Percentiles rank a stretch among this genome's conserved stretches.
These are phyloP conservation scores for Eucalyptus globulus DNA, from an alignment of 345 rosid genomes.

Conservation along the genomic window DNA sequence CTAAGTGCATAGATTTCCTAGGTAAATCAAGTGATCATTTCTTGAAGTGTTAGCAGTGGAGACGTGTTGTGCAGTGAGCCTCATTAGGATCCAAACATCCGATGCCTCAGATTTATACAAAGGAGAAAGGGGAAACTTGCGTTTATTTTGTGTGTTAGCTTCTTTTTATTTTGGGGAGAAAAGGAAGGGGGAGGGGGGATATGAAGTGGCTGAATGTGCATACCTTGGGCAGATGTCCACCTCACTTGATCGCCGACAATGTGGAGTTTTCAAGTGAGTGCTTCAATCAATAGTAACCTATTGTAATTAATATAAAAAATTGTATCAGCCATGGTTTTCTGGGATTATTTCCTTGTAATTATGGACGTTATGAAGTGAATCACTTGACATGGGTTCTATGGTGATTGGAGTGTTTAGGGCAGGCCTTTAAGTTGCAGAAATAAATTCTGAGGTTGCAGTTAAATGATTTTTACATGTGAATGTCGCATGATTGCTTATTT, in stretches of 20 bases:
- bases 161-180: neutral
- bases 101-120: neutral
- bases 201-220: neutral
- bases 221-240: neutral
- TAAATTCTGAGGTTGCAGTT: neutral
- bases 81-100: neutral
- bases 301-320: neutral
- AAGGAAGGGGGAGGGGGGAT: neutral
- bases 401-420: neutral
- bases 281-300: neutral
- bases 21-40: neutral
- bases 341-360: neutral
- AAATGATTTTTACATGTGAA: neutral
- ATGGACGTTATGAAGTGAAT: neutral
- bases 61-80: neutral
- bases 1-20: neutral
- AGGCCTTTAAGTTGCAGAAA: neutral
- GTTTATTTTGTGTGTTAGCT: neutral
- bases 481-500: neutral
- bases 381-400: neutral
- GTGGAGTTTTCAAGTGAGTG: neutral
- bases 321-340: neutral
- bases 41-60: neutral
- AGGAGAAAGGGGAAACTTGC: neutral
- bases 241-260: neutral